These are phyloP conservation scores for Apiotrichum mycotoxinovorans DNA, from an alignment of 1,284 basidiomycete species.

Conservation along the genomic window DNA sequence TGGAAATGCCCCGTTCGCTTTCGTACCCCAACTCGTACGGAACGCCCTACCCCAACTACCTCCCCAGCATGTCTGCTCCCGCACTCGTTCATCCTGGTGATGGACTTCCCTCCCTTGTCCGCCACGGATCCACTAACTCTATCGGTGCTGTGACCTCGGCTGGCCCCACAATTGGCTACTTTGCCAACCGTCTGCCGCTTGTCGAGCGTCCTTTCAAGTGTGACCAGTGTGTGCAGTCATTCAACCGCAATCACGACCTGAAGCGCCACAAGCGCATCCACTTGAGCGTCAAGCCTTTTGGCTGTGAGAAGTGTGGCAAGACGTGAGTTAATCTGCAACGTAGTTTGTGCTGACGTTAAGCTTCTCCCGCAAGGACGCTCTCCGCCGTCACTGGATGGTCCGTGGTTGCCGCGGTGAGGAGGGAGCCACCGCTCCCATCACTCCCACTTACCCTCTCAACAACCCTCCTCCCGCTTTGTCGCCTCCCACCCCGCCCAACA, in stretches of 20 bases:
- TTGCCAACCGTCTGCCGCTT: slow-evolving; percentile 35
- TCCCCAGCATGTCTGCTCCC: slow-evolving; percentile 19
- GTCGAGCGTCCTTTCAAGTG: slow-evolving; percentile 51
- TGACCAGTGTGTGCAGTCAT: slow-evolving; percentile 50
- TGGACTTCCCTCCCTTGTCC: slow-evolving; percentile 23
- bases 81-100: slow-evolving; percentile 16
- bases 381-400: slow-evolving; percentile 52
- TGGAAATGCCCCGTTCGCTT: slow-evolving; percentile 46
- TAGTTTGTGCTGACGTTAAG: slow-evolving; percentile 14
- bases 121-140: slow-evolving; percentile 32
- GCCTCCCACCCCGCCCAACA: slow-evolving; percentile 32
- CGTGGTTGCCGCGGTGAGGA: slow-evolving; percentile 51
- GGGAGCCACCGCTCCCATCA: slow-evolving; percentile 42
- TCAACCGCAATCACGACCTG: slow-evolving; percentile 53
- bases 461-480: slow-evolving; percentile 33
- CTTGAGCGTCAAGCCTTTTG: slow-evolving; percentile 51
- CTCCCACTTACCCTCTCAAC: slow-evolving; percentile 39
- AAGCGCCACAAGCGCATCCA: slow-evolving; percentile 52
- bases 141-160: slow-evolving; percentile 20
- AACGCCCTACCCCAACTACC: slow-evolving; percentile 23
- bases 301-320: slow-evolving; percentile 51
- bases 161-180: slow-evolving; percentile 25
- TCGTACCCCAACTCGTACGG: slow-evolving; percentile 37
- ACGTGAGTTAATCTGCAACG: slow-evolving; percentile 30
- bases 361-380: slow-evolving; percentile 52